These are phyloP conservation scores for Kwoniella shivajii DNA, from an alignment of 1,284 basidiomycete species.

Conservation along the genomic window DNA sequence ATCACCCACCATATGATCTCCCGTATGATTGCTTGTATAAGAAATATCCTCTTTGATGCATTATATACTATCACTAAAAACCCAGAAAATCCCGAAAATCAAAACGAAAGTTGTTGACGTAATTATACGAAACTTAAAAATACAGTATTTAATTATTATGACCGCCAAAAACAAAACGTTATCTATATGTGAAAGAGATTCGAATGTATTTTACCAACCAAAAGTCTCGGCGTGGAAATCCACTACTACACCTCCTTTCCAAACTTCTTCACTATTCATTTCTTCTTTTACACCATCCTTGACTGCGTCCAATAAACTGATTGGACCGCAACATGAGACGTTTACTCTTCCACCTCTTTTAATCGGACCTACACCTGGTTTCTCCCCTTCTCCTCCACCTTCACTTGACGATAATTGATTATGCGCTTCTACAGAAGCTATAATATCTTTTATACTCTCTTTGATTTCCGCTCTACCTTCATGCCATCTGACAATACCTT, in stretches of 20 bases:
- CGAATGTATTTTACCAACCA: conserved; percentile 38
- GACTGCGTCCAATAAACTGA: conserved; percentile 20
- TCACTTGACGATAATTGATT: not conserved
- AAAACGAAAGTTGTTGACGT: too few species aligned
- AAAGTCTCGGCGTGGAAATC: conserved; percentile 35
- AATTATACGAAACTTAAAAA: too few species aligned
- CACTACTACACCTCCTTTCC: conserved; percentile 22
- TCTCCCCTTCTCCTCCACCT: not conserved
- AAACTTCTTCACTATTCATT: conserved; percentile 17
- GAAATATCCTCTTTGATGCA: too few species aligned
- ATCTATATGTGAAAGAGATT: too few species aligned
- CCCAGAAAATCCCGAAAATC: too few species aligned
- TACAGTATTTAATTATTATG: too few species aligned
- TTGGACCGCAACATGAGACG: conserved; percentile 31
- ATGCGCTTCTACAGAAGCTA: conserved; percentile 3
- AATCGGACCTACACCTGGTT: not conserved
- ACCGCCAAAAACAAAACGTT: too few species aligned
- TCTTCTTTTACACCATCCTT: conserved; percentile 20
- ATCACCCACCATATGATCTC: too few species aligned
- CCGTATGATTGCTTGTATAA: too few species aligned
- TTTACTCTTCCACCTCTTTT: conserved; percentile 21
- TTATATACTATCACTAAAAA: too few species aligned
- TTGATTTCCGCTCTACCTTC: conserved; percentile 30
- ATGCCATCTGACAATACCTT: conserved; percentile 26
- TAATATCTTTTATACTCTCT: conserved; percentile 18